These are phyloP conservation scores for Stemphylium beticola DNA, from an alignment of 2,329 filamentous ascomycete species.

Conservation along the genomic window DNA sequence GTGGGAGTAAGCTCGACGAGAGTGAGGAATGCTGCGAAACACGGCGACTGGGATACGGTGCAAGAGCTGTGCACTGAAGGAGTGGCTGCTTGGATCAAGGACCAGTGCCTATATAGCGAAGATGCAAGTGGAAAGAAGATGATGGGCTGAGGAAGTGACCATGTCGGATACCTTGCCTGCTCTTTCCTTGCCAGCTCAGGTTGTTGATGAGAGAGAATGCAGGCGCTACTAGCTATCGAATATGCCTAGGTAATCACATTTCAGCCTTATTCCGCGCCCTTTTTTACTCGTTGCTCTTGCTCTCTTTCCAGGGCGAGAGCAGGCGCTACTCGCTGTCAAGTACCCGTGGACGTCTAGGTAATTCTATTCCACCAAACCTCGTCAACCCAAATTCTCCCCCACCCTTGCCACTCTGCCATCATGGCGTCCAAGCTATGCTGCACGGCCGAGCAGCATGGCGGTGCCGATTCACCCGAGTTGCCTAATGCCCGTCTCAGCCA, in stretches of 20 bases:
- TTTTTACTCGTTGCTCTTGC: background rate
- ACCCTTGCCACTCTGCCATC: background rate
- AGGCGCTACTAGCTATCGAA: no score
- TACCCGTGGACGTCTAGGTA: no score
- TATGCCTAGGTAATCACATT: no score
- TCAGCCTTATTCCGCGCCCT: no score
- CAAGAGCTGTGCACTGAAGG: slow-evolving; percentile 61
- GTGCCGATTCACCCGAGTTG: slow-evolving; percentile 39
- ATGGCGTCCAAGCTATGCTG: slow-evolving; percentile 47
- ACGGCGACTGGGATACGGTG: slow-evolving; percentile 57
- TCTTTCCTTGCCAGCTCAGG: no score
- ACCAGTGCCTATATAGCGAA: slow-evolving; percentile 62
- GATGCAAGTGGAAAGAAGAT: slow-evolving; percentile 46
- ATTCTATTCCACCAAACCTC: background rate
- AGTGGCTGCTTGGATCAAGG: slow-evolving; percentile 65
- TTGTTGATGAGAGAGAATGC: no score
- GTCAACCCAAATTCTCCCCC: background rate
- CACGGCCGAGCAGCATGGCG: slow-evolving; percentile 36
- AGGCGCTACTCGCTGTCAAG: no score
- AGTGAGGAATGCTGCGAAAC: slow-evolving; percentile 64
- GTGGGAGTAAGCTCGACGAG: slow-evolving; percentile 64
- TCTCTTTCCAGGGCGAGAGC: background rate
- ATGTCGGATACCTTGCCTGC: no score
- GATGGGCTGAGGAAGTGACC: slow-evolving; percentile 36
- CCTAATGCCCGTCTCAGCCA: slow-evolving; percentile 42